Base-by-base conservation (phyloP, 179 eudicot species). In the Camellia oleifera region DNA sequence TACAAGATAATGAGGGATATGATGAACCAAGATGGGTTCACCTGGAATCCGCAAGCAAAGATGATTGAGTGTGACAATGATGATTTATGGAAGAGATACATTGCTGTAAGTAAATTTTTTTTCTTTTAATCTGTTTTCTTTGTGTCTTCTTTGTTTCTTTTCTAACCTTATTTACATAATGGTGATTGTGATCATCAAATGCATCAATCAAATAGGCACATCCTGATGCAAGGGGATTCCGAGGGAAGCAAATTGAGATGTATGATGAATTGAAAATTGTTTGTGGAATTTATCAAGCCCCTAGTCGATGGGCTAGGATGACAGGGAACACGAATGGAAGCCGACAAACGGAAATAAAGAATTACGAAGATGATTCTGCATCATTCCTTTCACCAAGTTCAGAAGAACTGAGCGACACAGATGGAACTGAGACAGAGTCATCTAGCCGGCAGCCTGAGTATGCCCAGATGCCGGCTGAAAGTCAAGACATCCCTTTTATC, bases 11-110 rank as follows among this genome's bases (percentile, higher is more conserved):
- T 66, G 73, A 77, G 79, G 73, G 79, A 66, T 45, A 53, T 77
- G 79, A 62, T 77, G 66, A 77, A 23, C 32, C 79, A 77, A 53
- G 73, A 77, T n/a, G 79, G 79, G 15, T 77, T 77, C 73, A 26
- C 44, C 17, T 77, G 79, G 79, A 77, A 77, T 66, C 79, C 79
- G 15, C 52, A 77, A 65, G 52, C 72, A 52, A 77, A 77, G 79
- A 77, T 65, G 79, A 77, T 77, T 3, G 79, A 66, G 50, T 65
- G 79, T 52, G 79, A 77, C 72, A 65, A 26, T 64, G 73, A 63
- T 14, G 79, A 76, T 76, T 18, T 76, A 45, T 76, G 79, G 79
- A 76, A 76, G 70, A 76, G 79, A 76, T 76, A 76, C 78, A 76
- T 76, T 18, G 14, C 70, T 11, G 71, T 76, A 26, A 63, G 79